A percentile compares a stretch with the other conserved stretches of the same genome.
Conservation (phyloP, 2,329 filamentous ascomycete species). For the Fusarium decemcellulare region DNA sequence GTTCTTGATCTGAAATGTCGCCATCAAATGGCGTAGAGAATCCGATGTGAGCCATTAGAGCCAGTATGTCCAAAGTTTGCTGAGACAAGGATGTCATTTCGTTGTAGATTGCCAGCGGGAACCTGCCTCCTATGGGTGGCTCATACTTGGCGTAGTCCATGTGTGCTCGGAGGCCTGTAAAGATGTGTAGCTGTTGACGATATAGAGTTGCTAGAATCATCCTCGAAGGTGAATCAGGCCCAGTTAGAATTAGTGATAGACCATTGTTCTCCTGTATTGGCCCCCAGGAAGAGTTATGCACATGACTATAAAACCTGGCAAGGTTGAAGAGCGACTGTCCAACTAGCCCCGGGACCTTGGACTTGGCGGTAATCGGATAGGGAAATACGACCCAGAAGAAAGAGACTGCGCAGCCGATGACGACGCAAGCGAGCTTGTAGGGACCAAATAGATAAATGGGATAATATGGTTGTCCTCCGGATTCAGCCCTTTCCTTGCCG, state of each 20-base stretch:
- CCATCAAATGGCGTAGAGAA: neutral
- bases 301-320: constrained; percentile 24
- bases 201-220: neutral
- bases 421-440: constrained; percentile 24
- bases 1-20: neutral
- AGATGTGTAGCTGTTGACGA: neutral
- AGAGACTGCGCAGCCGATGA: constrained; percentile 20
- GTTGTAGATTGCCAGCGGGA: neutral
- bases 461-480: constrained; percentile 24
- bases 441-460: constrained; percentile 28
- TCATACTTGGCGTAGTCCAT: neutral
- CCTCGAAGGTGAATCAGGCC: neutral
- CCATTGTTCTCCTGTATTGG: constrained; percentile 10
- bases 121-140: neutral
- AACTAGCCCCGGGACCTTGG: constrained; percentile 22
- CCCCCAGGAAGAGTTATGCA: constrained; percentile 14
- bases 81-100: neutral
- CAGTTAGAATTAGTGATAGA: neutral
- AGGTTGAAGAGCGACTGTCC: constrained; percentile 21
- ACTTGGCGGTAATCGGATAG: constrained; percentile 28
- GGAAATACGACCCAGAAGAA: constrained; percentile 33
- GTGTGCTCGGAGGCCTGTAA: neutral
- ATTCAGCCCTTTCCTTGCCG: constrained; percentile 11
- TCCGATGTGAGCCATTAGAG: neutral
- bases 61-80: neutral